Evolutionary conservation across 352 stramenopile genomes (phyloP).

Genomic region (Phytophthora boehmeriae): DNA sequence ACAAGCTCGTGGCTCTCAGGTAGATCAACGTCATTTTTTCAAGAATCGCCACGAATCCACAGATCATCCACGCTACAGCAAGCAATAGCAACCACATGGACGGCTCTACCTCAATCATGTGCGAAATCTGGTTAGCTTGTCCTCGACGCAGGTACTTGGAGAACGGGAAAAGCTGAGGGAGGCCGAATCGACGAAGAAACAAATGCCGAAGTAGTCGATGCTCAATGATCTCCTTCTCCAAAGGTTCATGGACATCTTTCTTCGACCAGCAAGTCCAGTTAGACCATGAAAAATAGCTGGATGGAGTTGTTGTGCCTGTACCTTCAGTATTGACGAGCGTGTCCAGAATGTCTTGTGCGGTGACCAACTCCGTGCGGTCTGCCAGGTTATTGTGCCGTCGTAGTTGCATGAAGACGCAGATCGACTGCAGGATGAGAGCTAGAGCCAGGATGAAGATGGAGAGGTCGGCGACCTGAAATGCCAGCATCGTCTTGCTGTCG

Average conservation of each 20-base stretch:
- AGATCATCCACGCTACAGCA: slow-evolving; percentile 48
- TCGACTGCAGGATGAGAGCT: slow-evolving; percentile 57
- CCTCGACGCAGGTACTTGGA: slow-evolving; percentile 77
- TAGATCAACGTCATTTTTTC: slow-evolving; percentile 12
- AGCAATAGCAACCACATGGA: slow-evolving; percentile 70
- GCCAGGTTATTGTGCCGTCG: slow-evolving; percentile 42
- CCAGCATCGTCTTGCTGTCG: slow-evolving; percentile 42
- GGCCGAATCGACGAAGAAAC: slow-evolving; percentile 47
- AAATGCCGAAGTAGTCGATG: slow-evolving; percentile 50
- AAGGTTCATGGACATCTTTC: background rate
- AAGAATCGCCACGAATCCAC: slow-evolving; percentile 20
- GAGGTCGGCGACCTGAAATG: slow-evolving; percentile 61
- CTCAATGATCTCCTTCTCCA: slow-evolving; percentile 30
- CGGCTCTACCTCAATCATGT: slow-evolving; percentile 82
- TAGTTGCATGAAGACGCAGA: slow-evolving; percentile 50
- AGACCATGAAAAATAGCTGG: background rate
- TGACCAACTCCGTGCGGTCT: slow-evolving; percentile 54
- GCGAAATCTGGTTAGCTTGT: slow-evolving; percentile 78
- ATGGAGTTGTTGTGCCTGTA: slow-evolving; percentile 5
- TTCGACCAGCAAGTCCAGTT: slow-evolving; percentile 14
- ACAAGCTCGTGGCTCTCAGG: slow-evolving; percentile 35
- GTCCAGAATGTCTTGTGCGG: slow-evolving; percentile 45
- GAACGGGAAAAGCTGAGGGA: slow-evolving; percentile 68
- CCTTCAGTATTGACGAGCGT: slow-evolving; percentile 12
- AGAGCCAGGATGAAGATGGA: slow-evolving; percentile 63